Conservation (phyloP, 176 grass and related monocot genomes). For the Juncus inflexus region DNA sequence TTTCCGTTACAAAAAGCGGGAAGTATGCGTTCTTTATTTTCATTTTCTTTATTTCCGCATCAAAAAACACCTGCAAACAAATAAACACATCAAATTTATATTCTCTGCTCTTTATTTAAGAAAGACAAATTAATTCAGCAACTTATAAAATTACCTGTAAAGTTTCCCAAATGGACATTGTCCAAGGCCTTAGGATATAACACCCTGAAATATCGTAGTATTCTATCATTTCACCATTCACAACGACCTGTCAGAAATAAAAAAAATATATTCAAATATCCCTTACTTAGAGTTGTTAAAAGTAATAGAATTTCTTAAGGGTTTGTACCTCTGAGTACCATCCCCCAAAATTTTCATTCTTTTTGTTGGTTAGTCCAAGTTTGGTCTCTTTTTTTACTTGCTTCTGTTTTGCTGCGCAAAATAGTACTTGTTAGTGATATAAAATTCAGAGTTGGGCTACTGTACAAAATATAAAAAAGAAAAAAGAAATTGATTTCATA, state of each 20-base stretch:
- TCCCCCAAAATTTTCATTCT: slow-evolving; percentile 83
- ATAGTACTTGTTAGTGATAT: no score
- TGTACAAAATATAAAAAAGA: no score
- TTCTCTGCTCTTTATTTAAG: background rate
- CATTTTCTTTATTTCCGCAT: slow-evolving; percentile 86
- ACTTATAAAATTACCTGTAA: slow-evolving; percentile 47
- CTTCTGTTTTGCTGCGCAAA: slow-evolving; percentile 62
- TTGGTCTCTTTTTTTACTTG: slow-evolving; percentile 96
- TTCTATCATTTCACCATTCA: slow-evolving; percentile 93
- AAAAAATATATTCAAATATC: no score
- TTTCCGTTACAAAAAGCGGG: slow-evolving; percentile 95
- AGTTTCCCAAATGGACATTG: slow-evolving; percentile 83
- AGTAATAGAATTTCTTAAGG: no score
- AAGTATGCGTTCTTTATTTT: slow-evolving; percentile 88
- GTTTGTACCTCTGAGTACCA: slow-evolving; percentile 85
- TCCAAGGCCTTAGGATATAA: slow-evolving; percentile 85
- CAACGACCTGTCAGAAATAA: slow-evolving; percentile 54
- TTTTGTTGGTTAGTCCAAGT: slow-evolving; percentile 75
- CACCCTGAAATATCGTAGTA: slow-evolving; percentile 98
- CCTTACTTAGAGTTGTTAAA: no score
- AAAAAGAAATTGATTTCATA: no score
- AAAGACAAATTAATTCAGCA: background rate
- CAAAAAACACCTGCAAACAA: slow-evolving; percentile 71
- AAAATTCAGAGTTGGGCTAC: no score
- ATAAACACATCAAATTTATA: background rate